Percentiles rank a stretch among this genome's conserved stretches.
phyloP scores from a whole-genome alignment of 2,329 filamentous ascomycete genomes.

The Parascedosporium putredinis region DNA sequence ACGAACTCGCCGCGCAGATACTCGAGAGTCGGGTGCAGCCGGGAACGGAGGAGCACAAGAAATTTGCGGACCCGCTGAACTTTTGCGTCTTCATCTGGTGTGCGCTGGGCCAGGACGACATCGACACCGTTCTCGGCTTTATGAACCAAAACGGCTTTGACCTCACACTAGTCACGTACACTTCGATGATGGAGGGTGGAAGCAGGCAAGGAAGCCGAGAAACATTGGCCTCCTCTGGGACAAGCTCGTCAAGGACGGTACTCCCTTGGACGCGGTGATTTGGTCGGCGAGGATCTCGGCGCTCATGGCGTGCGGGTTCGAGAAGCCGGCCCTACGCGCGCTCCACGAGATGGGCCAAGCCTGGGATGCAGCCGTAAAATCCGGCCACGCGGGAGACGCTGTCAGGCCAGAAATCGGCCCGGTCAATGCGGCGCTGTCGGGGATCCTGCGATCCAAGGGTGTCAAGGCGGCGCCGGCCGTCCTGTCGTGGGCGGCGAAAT shows the following conservation, averaged over 20 bases:
- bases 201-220: constrained; percentile 43
- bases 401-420: constrained; percentile 52
- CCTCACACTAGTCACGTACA: constrained; percentile 59
- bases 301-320: constrained; percentile 45
- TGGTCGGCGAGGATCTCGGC: constrained; percentile 65
- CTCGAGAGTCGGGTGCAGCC: background rate
- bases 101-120: constrained; percentile 15
- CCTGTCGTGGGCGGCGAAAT: constrained; percentile 46
- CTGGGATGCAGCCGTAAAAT: constrained; percentile 38
- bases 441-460: constrained; percentile 41
- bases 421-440: constrained; percentile 61
- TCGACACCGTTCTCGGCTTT: constrained; percentile 23
- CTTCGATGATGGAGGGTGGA: constrained; percentile 64
- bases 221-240: constrained; percentile 58
- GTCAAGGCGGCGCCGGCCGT: constrained; percentile 39
- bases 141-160: constrained; percentile 38
- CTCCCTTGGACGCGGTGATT: constrained; percentile 50
- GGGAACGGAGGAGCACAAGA: background rate
- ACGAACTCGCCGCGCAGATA: constrained; percentile 7
- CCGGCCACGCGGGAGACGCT: constrained; percentile 21
- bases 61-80: constrained; percentile 23
- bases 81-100: constrained; percentile 31
- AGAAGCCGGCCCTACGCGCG: constrained; percentile 48
- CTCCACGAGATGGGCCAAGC: constrained; percentile 54
- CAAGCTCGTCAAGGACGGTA: constrained; percentile 45